Evolutionary conservation across 345 rosid species (phyloP).

Genomic region (Lagerstroemia speciosa): DNA sequence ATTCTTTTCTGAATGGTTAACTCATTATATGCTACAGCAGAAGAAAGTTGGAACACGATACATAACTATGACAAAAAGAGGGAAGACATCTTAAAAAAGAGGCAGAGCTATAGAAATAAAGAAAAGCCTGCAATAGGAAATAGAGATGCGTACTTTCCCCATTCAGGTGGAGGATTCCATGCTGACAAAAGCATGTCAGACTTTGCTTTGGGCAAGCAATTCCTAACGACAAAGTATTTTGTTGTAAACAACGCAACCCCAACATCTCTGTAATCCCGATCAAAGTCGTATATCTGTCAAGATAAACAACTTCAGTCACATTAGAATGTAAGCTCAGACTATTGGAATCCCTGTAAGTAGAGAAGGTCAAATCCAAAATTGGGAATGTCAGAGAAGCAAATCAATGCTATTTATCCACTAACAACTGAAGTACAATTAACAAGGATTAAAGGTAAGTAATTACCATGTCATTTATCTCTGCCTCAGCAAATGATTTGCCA

Average conservation of each 20-base stretch:
- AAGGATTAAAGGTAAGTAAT: conserved; percentile 12
- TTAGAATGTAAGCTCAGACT: not conserved
- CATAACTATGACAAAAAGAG: not conserved
- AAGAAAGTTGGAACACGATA: not conserved
- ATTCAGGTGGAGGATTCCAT: conserved; percentile 95
- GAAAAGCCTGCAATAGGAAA: not conserved
- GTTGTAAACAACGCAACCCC: conserved; percentile 91
- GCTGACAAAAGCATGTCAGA: conserved; percentile 89
- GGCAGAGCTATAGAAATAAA: not conserved
- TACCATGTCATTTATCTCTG: conserved; percentile 98
- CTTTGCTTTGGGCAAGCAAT: conserved; percentile 71
- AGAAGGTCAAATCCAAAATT: not conserved
- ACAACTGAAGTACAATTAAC: not conserved
- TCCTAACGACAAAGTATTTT: conserved; percentile 73
- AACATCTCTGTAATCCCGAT: conserved; percentile 93
- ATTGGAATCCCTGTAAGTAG: not conserved
- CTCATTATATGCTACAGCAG: not conserved
- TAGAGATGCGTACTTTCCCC: conserved; percentile 76
- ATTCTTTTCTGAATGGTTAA: not conserved
- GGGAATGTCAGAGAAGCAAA: not conserved
- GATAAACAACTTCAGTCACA: not conserved
- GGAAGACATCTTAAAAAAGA: not conserved
- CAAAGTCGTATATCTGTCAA: conserved; percentile 87
- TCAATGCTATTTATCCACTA: not conserved
- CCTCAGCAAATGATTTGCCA: conserved; percentile 97